A percentile compares a stretch with the other conserved stretches of the same genome.
Evolutionary conservation across 2,329 filamentous ascomycete genomes (phyloP).

Genomic region (Aspergillus novofumigatus): DNA sequence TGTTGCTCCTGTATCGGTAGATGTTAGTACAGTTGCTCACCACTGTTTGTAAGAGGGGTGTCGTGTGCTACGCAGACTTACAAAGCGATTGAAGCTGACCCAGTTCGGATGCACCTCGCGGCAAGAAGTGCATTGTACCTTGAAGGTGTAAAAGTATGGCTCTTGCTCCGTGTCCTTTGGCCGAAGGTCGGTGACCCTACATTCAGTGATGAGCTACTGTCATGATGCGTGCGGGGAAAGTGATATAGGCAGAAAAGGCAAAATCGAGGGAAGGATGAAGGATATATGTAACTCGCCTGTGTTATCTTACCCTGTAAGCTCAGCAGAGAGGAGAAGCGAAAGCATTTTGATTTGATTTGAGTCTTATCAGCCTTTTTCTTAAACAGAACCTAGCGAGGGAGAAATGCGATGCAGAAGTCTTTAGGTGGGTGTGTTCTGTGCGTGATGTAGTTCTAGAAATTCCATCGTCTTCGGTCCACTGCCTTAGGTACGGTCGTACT

Average conservation of each 20-base stretch:
- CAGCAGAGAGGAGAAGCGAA: constrained; percentile 35
- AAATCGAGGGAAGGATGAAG: background rate
- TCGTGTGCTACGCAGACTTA: constrained; percentile 44
- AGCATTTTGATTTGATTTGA: constrained; percentile 30
- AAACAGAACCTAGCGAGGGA: background rate
- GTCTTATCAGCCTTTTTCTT: background rate
- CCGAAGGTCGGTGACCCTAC: constrained; percentile 82
- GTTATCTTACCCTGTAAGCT: constrained; percentile 32
- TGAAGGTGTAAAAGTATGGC: constrained; percentile 97
- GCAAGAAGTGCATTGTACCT: constrained; percentile 97
- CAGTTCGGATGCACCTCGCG: constrained; percentile 84
- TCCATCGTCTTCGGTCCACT: background rate
- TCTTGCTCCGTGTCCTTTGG: constrained; percentile 75
- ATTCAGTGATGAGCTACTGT: constrained; percentile 7
- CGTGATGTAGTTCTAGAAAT: background rate
- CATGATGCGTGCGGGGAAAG: constrained; percentile 14
- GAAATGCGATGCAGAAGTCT: background rate
- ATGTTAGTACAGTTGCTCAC: background rate
- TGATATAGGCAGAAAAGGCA: background rate
- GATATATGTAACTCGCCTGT: background rate
- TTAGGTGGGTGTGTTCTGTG: background rate
- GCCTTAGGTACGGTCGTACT: background rate
- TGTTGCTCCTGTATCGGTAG: constrained; percentile 65
- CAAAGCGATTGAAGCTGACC: constrained; percentile 83
- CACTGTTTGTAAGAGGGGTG: background rate